Conservation (phyloP, 2,329 filamentous ascomycete species). For the Nemania sp. region DNA sequence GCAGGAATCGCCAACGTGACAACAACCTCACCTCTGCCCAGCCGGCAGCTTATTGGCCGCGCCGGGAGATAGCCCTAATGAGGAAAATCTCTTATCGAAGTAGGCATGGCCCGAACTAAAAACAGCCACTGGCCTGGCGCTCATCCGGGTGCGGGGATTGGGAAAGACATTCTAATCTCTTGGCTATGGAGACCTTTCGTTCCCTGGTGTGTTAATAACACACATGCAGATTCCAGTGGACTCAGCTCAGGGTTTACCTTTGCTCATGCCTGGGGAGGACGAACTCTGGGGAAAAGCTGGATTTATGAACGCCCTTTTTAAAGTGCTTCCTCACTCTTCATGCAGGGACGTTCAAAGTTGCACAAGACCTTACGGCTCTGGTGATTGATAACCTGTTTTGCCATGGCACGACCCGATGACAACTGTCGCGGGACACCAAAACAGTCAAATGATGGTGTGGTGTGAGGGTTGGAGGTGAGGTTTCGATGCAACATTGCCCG, state of each 20-base stretch:
- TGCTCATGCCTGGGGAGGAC: no score
- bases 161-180: conserved; percentile 6
- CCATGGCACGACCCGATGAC: conserved; percentile 28
- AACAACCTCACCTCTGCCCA: conserved; percentile 23
- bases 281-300: no score
- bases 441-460: conserved; percentile 39
- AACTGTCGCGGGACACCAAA: conserved; percentile 34
- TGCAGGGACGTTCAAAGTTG: background rate
- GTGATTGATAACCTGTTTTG: conserved; percentile 8
- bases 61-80: conserved; percentile 31
- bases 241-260: no score
- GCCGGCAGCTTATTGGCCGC: conserved; percentile 26
- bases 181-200: conserved; percentile 2
- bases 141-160: conserved; percentile 21
- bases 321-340: background rate
- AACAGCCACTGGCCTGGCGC: conserved; percentile 26
- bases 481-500: conserved; percentile 34
- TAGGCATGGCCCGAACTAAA: conserved; percentile 15
- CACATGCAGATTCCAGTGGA: background rate
- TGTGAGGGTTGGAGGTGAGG: conserved; percentile 34
- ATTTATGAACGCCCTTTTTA: background rate
- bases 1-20: conserved; percentile 12
- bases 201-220: background rate
- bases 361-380: background rate
- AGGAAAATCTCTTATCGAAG: conserved; percentile 38